Conservation (phyloP, 306 rosid genomes). For the Vigna trinervia region DNA sequence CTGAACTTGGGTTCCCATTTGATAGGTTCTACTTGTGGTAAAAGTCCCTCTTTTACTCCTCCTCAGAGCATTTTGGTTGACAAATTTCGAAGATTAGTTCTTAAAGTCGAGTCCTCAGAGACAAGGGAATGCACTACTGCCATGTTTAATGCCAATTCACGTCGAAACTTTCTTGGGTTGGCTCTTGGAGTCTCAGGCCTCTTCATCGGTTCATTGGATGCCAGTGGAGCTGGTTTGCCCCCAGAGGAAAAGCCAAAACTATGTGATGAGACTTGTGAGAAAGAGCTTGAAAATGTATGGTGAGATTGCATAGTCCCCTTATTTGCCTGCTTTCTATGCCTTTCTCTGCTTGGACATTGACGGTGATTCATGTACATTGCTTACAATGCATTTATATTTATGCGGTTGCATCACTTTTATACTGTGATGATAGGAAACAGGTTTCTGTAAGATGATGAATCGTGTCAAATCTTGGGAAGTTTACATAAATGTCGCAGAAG, state of each 20-base stretch:
- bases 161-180: constrained; percentile 75
- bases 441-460: constrained; percentile 3
- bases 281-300: constrained; percentile 99
- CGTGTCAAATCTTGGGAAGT: constrained; percentile 1
- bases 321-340: not conserved
- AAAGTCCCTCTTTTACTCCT: constrained; percentile 31
- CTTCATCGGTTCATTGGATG: constrained; percentile 55
- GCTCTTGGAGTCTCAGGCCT: constrained; percentile 65
- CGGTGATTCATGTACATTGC: not conserved
- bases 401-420: not conserved
- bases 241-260: constrained; percentile 84
- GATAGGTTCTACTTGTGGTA: constrained; percentile 59
- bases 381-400: constrained; percentile 24
- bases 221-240: constrained; percentile 91
- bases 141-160: constrained; percentile 48
- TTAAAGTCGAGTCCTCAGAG: constrained; percentile 43
- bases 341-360: not conserved
- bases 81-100: constrained; percentile 48
- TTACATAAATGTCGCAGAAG: constrained; percentile 4
- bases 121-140: constrained; percentile 46
- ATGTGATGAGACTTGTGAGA: constrained; percentile 79
- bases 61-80: constrained; percentile 49
- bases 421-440: not conserved
- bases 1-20: constrained; percentile 11
- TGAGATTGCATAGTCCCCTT: constrained; percentile 70